Evolutionary conservation across 345 rosid species (phyloP), one percentile per base, ranked within the genome.

Genomic region (Ceriops zippeliana): DNA sequence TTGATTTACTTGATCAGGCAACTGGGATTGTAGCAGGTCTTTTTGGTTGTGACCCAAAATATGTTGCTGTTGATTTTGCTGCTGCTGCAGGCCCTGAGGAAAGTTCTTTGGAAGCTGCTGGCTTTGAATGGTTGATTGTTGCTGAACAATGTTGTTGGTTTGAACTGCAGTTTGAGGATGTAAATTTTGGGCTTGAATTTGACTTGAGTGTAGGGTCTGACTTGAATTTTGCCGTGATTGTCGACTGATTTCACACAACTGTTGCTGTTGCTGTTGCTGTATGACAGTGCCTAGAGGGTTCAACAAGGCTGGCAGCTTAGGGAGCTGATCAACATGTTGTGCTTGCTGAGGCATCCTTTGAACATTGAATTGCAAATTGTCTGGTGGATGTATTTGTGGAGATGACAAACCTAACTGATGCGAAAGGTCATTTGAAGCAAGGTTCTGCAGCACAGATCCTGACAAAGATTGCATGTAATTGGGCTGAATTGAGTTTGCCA

Each of bases 11-110:
- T 74, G 90, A 75, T 83, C 90, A 53, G 82, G 75, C 76, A 82
- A 52, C 72, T 74, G 86, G 6, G 80, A 31, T 71, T 81, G 83
- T 63, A 76, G 58, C 59, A 81, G 22, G 68, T 68, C 77, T 56
- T 56, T 89, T 68, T 80, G 87, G 62, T 74, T 86, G 71, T 73
- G 85, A 60, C 84, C 79, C 47, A 74, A 28, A 22, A 83, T 31
- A 59, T 75, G 75, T 53, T 76, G 78, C 19, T 78, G 78, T 35
- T 76, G 87, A 32, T 72, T 81, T 70, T 42, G 76, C 70, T 84
- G 87, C 65, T 81, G 84, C 78, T 81, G 91, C 71, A 78, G 61
- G 70, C 62, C 83, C 68, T 79, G 92, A 66, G 90, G 81, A 71
- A 79, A 78, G 79, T 75, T 86, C 60, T 73, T 62, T 4, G 78